phyloP scores from a whole-genome alignment of 2,329 filamentous ascomycete species.

The Grosmannia penicillata region DNA sequence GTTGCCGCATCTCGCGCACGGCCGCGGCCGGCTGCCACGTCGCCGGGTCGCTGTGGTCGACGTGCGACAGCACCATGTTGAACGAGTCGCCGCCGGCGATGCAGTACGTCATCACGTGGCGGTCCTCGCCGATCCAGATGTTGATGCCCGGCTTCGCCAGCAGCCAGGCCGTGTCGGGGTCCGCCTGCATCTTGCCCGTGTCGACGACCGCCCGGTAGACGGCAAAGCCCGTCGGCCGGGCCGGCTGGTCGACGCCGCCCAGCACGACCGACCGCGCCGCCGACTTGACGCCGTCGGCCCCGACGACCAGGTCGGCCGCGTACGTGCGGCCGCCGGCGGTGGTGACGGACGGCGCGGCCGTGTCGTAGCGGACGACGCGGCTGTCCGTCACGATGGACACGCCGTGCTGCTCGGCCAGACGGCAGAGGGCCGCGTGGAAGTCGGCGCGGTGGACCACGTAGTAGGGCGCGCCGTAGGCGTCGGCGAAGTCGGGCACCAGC shows the following conservation, averaged over 20 bases:
- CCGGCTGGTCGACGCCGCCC: not conserved
- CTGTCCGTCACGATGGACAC: not conserved
- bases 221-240: not conserved
- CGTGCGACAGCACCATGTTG: conserved; percentile 30
- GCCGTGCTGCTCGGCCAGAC: not conserved
- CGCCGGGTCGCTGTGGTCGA: conserved; percentile 19
- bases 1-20: not conserved
- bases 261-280: not conserved
- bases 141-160: conserved; percentile 23
- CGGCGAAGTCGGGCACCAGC: conserved; percentile 15
- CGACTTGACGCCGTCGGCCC: not conserved
- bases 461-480: conserved; percentile 16
- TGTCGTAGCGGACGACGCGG: not conserved
- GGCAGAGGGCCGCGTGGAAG: conserved; percentile 7
- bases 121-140: conserved; percentile 24
- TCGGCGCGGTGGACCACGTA: conserved; percentile 18
- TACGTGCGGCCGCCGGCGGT: not conserved
- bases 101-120: conserved; percentile 30
- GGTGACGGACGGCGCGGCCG: not conserved
- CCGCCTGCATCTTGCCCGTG: conserved; percentile 17
- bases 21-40: not conserved
- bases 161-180: conserved; percentile 22
- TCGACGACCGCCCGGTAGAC: not conserved
- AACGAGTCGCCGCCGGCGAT: conserved; percentile 26
- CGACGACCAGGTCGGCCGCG: not conserved